These are phyloP conservation scores for Aspergillus sojae DNA, from an alignment of 2,329 filamentous ascomycete genomes.

Conservation along the genomic window DNA sequence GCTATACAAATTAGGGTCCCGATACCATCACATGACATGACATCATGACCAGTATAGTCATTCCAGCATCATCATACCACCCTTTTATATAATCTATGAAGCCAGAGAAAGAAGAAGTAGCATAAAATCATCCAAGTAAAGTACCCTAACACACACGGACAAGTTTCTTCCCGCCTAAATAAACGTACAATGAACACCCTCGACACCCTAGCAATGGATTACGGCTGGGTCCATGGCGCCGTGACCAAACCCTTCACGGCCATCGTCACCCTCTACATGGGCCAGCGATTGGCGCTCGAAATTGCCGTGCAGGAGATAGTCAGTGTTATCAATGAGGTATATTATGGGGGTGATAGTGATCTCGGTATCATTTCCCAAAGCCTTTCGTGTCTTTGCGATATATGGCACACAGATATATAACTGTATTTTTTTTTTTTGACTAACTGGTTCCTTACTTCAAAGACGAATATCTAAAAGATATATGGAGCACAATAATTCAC, in stretches of 20 bases:
- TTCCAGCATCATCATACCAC: not conserved
- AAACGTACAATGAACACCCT: conserved; percentile 7
- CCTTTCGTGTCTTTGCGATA: not conserved
- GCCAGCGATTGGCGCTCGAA: conserved; percentile 7
- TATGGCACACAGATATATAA: no score
- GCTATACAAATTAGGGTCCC: not conserved
- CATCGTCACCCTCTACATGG: conserved; percentile 13
- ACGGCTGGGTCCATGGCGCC: conserved; percentile 17
- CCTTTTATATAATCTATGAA: no score
- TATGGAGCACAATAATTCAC: conserved; percentile 15
- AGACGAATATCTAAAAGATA: conserved; percentile 13
- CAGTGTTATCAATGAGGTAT: conserved; percentile 12
- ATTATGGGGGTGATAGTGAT: conserved; percentile 6
- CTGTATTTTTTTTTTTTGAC: no score
- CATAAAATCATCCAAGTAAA: no score
- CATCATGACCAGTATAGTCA: conserved; percentile 9
- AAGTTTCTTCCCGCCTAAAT: not conserved
- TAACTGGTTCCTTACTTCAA: no score
- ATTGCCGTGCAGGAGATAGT: conserved; percentile 12
- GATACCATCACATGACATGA: conserved; percentile 8
- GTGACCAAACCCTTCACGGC: conserved; percentile 14
- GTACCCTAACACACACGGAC: no score
- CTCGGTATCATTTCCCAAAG: conserved; percentile 1
- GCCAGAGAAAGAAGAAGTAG: not conserved
- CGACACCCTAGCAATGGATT: conserved; percentile 11